phyloP scores from a whole-genome alignment of 805 yeast genomes.

The Yamadazyma endophytica region DNA sequence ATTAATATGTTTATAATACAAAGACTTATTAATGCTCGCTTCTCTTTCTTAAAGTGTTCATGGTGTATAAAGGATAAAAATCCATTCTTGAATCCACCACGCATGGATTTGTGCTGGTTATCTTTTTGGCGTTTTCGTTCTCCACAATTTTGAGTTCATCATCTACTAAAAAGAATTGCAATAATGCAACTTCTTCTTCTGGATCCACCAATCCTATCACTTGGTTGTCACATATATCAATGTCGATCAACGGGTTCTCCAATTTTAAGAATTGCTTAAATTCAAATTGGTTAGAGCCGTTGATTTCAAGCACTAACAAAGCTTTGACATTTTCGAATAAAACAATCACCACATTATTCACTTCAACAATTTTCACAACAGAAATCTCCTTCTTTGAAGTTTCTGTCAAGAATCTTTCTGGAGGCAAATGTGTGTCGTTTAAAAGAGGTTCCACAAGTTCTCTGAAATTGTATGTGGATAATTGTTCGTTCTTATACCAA shows the following conservation, averaged over 20 bases:
- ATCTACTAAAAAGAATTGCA: slow-evolving; percentile 1
- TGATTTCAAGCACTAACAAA: slow-evolving; percentile 34
- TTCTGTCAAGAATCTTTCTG: slow-evolving; percentile 56
- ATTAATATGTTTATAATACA: slow-evolving; percentile 12
- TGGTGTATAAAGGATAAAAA: slow-evolving; percentile 46
- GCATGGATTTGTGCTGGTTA: slow-evolving; percentile 24
- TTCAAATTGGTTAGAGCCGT: slow-evolving; percentile 16
- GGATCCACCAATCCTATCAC: slow-evolving; percentile 30
- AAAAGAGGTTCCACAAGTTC: slow-evolving; percentile 38
- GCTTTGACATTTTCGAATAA: slow-evolving; percentile 50
- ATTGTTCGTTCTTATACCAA: slow-evolving; percentile 52
- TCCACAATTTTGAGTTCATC: neutral
- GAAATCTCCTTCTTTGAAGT: slow-evolving; percentile 50
- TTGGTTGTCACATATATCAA: slow-evolving; percentile 14
- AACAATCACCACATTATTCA: slow-evolving; percentile 30
- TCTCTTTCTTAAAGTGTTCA: slow-evolving; percentile 52
- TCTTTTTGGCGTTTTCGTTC: slow-evolving; percentile 5
- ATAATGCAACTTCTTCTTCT: slow-evolving; percentile 21
- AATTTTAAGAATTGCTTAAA: slow-evolving; percentile 28
- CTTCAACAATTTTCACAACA: slow-evolving; percentile 24
- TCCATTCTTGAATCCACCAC: slow-evolving; percentile 32
- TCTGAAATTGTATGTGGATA: slow-evolving; percentile 48
- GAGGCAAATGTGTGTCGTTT: slow-evolving; percentile 57
- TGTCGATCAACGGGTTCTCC: slow-evolving; percentile 23
- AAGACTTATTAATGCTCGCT: slow-evolving; percentile 48